Conservation (phyloP, 805 yeast species). For the Hanseniaspora osmophila region DNA sequence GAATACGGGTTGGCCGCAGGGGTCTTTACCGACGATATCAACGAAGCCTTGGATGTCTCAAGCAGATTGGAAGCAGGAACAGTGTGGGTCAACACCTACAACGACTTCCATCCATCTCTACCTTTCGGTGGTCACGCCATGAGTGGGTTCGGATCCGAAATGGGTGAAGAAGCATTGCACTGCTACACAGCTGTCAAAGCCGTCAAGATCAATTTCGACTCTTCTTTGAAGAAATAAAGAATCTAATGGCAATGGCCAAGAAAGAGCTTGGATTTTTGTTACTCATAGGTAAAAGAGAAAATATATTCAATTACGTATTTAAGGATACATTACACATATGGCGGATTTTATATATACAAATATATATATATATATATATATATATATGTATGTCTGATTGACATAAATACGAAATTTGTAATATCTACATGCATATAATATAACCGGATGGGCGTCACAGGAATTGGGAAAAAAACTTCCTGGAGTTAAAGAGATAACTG, state of each 20-base stretch:
- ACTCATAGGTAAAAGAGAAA: too few relatives aligned
- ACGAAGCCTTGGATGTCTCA: slow-evolving; percentile 54
- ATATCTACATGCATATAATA: not conserved
- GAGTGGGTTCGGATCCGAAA: slow-evolving; percentile 84
- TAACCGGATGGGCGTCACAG: too few relatives aligned
- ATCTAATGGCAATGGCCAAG: too few relatives aligned
- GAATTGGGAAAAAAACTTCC: too few relatives aligned
- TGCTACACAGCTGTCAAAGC: slow-evolving; percentile 76
- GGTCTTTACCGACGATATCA: slow-evolving; percentile 58
- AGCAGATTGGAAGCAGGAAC: slow-evolving; percentile 64
- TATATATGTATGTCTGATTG: not conserved
- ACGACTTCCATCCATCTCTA: slow-evolving; percentile 70
- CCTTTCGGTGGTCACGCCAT: slow-evolving; percentile 88
- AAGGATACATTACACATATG: too few relatives aligned
- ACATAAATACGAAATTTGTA: not conserved
- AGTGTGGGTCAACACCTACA: slow-evolving; percentile 73
- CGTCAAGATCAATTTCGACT: slow-evolving; percentile 38
- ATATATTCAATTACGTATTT: too few relatives aligned
- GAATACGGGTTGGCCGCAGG: slow-evolving; percentile 82
- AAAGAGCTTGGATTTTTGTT: too few relatives aligned
- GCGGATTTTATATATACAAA: not conserved
- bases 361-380: not conserved
- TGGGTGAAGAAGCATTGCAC: slow-evolving; percentile 75
- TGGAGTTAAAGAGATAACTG: too few relatives aligned
- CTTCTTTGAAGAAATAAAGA: not conserved